These are phyloP conservation scores for Daldinia eschscholtzii DNA, from an alignment of 2,329 filamentous ascomycete species.

Conservation along the genomic window DNA sequence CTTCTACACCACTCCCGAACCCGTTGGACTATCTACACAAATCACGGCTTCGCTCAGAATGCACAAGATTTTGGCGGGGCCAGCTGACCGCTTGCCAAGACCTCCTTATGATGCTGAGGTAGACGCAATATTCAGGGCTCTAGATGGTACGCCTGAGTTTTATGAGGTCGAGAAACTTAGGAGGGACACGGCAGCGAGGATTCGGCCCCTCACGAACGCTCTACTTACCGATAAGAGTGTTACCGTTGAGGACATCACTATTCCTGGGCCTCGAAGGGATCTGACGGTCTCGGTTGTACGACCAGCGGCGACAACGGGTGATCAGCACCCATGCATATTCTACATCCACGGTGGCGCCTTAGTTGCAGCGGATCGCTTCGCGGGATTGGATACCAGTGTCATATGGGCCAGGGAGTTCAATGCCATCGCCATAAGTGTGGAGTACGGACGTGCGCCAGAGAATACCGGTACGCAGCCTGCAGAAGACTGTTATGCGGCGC, in stretches of 20 bases:
- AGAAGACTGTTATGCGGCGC: slow-evolving; percentile 56
- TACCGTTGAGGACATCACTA: slow-evolving; percentile 44
- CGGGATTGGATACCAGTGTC: slow-evolving; percentile 51
- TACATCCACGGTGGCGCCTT: slow-evolving; percentile 53
- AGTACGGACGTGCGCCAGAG: slow-evolving; percentile 53
- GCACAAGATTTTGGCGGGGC: slow-evolving; percentile 46
- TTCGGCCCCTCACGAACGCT: slow-evolving; percentile 46
- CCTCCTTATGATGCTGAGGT: slow-evolving; percentile 51
- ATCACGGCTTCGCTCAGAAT: slow-evolving; percentile 26
- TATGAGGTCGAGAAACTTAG: slow-evolving; percentile 50
- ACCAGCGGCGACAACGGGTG: slow-evolving; percentile 34
- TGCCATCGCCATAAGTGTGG: slow-evolving; percentile 52
- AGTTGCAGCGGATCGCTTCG: slow-evolving; percentile 51
- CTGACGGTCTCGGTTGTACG: slow-evolving; percentile 48
- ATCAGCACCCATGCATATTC: slow-evolving; percentile 49
- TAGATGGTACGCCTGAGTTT: slow-evolving; percentile 46
- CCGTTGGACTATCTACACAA: slow-evolving; percentile 21
- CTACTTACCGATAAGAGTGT: slow-evolving; percentile 50
- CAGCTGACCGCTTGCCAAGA: slow-evolving; percentile 47
- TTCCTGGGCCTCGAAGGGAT: slow-evolving; percentile 46
- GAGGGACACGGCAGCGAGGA: slow-evolving; percentile 46
- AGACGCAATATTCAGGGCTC: slow-evolving; percentile 43
- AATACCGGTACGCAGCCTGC: slow-evolving; percentile 48
- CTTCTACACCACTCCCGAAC: slow-evolving; percentile 15
- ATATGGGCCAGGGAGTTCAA: slow-evolving; percentile 50